Conservation (phyloP, 805 yeast genomes). For the Scheffersomyces amazonensis region DNA sequence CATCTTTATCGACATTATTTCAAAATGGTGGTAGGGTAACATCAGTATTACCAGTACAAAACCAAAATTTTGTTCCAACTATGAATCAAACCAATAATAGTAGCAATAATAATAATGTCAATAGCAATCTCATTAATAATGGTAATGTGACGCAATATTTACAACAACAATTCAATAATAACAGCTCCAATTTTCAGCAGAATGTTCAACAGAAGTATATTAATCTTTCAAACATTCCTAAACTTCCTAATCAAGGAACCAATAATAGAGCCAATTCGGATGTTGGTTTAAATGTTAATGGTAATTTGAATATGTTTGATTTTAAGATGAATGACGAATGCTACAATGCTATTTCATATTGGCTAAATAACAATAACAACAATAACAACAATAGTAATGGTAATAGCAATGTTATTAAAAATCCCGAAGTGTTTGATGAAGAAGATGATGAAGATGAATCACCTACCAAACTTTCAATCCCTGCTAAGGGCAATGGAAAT, state of each 20-base stretch:
- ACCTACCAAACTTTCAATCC: too few relatives aligned
- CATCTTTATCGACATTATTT: slow-evolving; percentile 13
- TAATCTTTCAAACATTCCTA: not conserved
- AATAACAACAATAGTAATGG: not conserved
- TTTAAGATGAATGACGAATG: slow-evolving; percentile 39
- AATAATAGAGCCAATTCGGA: too few relatives aligned
- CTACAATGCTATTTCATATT: slow-evolving; percentile 34
- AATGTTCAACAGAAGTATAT: not conserved
- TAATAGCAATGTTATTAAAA: not conserved
- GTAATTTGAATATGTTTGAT: slow-evolving; percentile 10
- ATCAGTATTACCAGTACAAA: not conserved
- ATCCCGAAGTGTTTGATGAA: slow-evolving; percentile 1
- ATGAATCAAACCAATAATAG: slow-evolving; percentile 1
- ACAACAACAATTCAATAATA: slow-evolving; percentile 1
- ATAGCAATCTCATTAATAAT: slow-evolving; percentile 1
- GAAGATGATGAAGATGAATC: not conserved
- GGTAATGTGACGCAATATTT: too few relatives aligned
- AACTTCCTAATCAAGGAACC: not conserved
- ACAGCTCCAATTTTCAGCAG: not conserved
- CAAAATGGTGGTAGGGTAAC: not conserved
- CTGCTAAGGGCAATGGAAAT: too few relatives aligned
- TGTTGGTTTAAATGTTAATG: not conserved
- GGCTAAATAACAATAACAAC: slow-evolving; percentile 21
- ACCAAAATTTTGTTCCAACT: too few relatives aligned
- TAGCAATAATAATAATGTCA: slow-evolving; percentile 4